Evolutionary conservation across 2,329 filamentous ascomycete species (phyloP), one percentile per base, ranked within the genome.

Genomic region (Cladosporium sp.): DNA sequence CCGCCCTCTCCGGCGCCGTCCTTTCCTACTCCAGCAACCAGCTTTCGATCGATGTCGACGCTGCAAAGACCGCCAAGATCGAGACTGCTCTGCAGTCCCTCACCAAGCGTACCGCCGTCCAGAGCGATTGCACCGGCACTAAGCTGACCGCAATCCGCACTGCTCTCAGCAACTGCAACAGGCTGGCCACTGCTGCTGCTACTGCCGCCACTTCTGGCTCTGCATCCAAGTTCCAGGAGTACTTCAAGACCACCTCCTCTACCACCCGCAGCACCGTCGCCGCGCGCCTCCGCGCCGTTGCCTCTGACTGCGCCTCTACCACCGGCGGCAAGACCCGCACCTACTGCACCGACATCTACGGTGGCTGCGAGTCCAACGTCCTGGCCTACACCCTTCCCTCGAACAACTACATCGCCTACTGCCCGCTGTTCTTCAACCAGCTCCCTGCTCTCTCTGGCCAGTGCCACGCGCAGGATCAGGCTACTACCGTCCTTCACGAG

Each of bases 391-490:
- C 87, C 0, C 77, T 87, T 4, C 66, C 66, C 0, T 41, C 68
- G 3, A 72, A 71, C 41, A 84, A 83, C 75, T 62, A 66, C 65
- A 85, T 90, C 76, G 85, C 85, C 63, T 88, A 89, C 79, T 90
- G 88, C 78, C 79, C 82, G 11, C 76, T 86, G 21, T 88, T 84
- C 78, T 90, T 88, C 79, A 83, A 73, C 59, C 78, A 74, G 12
- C 80, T 90, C 10, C 80, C 85, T 0, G 80, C 81, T 2, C 68
- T 86, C 41, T 78, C 83, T 11, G 71, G 71, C 10, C 78, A 74
- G 1, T 91, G 89, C 80, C 87, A 90, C 74, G 82, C 72, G 2
- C 88, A 90, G 77, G 88, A 90, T 73, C 86, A 88, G 55, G 86
- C 85, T 4, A 88, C 84, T 18, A 90, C 88, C 21, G 83, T 83